These are phyloP conservation scores for Asclepias syriaca DNA, from an alignment of 257 asterid genomes.

Conservation along the genomic window DNA sequence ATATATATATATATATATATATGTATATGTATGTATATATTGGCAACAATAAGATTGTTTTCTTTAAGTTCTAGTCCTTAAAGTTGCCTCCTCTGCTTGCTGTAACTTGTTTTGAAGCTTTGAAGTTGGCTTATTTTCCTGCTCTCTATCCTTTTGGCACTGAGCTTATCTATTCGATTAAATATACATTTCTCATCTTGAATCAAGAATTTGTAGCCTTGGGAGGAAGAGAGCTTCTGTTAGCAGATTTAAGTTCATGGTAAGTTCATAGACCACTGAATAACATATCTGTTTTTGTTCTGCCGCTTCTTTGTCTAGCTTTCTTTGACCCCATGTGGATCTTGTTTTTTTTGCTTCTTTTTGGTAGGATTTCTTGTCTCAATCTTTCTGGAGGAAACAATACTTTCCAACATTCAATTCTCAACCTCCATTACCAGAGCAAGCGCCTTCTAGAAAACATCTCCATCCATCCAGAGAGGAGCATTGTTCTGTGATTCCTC, in stretches of 20 bases:
- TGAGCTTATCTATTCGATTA: background rate
- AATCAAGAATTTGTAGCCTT: background rate
- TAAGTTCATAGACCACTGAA: background rate
- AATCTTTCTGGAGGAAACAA: background rate
- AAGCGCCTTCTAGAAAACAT: too few relatives aligned
- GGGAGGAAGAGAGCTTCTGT: background rate
- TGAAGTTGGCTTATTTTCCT: background rate
- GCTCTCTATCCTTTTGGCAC: background rate
- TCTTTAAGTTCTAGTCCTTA: background rate
- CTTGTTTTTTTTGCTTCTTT: background rate
- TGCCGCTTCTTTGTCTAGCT: background rate
- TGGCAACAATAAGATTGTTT: background rate
- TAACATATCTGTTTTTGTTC: background rate
- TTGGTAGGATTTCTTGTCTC: background rate
- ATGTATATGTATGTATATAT: background rate
- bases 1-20: background rate
- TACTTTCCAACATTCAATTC: too few relatives aligned
- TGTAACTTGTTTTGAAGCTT: background rate
- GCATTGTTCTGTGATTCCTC: background rate
- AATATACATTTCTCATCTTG: background rate
- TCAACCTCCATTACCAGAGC: background rate
- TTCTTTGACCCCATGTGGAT: background rate
- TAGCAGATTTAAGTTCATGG: background rate
- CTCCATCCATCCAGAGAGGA: background rate
- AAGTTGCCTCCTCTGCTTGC: background rate